A percentile compares a stretch with the other conserved stretches of the same genome.
These are phyloP conservation scores for Caryopteris hybrid DNA, from an alignment of 305 asterid species.

Conservation along the genomic window DNA sequence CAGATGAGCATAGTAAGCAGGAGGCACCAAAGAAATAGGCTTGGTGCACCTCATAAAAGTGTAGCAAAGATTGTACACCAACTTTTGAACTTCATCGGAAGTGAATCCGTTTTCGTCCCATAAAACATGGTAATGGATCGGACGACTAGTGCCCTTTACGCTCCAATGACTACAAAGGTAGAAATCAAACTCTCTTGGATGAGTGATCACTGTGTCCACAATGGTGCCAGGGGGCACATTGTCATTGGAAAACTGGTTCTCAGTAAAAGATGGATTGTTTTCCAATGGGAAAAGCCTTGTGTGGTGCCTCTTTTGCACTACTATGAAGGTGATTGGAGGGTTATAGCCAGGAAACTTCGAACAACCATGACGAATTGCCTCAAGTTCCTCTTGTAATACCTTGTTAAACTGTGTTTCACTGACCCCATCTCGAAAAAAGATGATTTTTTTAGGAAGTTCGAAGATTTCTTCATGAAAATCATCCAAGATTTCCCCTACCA, in stretches of 20 bases:
- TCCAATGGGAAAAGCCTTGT: conserved; percentile 68
- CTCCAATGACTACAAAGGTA: conserved; percentile 96
- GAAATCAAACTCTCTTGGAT: conserved; percentile 84
- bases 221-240: conserved; percentile 91
- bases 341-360: conserved; percentile 50
- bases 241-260: conserved; percentile 34
- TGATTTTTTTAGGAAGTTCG: conserved; percentile 57
- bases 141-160: conserved; percentile 84
- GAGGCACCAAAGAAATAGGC: conserved; percentile 94
- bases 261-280: conserved; percentile 28
- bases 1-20: conserved; percentile 88
- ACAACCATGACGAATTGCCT: conserved; percentile 58
- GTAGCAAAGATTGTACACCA: conserved; percentile 89
- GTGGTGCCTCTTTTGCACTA: conserved; percentile 92
- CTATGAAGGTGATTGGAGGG: conserved; percentile 79
- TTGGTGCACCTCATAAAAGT: conserved; percentile 91
- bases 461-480: conserved; percentile 57
- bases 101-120: conserved; percentile 86
- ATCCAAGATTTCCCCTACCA: conserved; percentile 69
- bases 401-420: conserved; percentile 86
- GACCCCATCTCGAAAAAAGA: conserved; percentile 91
- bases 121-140: conserved; percentile 74
- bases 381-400: conserved; percentile 63
- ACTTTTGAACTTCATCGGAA: conserved; percentile 79
- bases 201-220: conserved; percentile 79